A percentile compares a stretch with the other conserved stretches of the same genome.
Evolutionary conservation across 305 asterid genomes (phyloP).

Genomic region (Nicotiana rustica): DNA sequence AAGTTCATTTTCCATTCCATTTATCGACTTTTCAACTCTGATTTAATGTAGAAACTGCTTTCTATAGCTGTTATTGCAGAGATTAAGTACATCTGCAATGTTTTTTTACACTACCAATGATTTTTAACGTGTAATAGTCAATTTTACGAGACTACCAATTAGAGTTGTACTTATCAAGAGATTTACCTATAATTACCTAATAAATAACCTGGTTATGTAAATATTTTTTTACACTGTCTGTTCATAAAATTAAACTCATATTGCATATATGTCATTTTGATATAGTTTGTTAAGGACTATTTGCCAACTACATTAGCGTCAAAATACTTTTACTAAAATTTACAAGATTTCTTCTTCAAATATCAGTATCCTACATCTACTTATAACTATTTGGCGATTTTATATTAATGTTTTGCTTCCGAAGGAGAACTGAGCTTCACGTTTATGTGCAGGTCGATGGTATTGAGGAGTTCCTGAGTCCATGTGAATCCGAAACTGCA

Average conservation of each 20-base stretch:
- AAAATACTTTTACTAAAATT: not conserved
- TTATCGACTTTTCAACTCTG: not conserved
- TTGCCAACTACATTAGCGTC: not conserved
- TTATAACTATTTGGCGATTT: not conserved
- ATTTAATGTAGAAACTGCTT: not conserved
- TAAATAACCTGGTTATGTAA: too few relatives aligned
- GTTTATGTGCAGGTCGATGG: conserved; percentile 69
- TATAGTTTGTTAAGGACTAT: too few relatives aligned
- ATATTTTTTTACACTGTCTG: too few relatives aligned
- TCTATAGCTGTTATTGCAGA: not conserved
- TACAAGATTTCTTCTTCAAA: not conserved
- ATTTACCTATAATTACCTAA: too few relatives aligned
- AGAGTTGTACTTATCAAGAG: too few relatives aligned
- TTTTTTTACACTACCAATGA: too few relatives aligned
- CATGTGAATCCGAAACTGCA: conserved; percentile 50
- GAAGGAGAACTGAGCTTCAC: not conserved
- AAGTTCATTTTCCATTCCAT: not conserved
- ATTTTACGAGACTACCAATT: too few relatives aligned
- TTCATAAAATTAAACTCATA: too few relatives aligned
- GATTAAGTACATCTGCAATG: too few relatives aligned
- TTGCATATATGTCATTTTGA: too few relatives aligned
- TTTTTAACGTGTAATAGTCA: too few relatives aligned
- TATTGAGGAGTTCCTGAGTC: conserved; percentile 58
- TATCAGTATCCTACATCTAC: not conserved
- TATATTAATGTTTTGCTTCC: not conserved